A percentile compares a stretch with the other conserved stretches of the same genome.
Conservation (phyloP, 2,329 filamentous ascomycete species). For the Ophiobolus disseminans region DNA sequence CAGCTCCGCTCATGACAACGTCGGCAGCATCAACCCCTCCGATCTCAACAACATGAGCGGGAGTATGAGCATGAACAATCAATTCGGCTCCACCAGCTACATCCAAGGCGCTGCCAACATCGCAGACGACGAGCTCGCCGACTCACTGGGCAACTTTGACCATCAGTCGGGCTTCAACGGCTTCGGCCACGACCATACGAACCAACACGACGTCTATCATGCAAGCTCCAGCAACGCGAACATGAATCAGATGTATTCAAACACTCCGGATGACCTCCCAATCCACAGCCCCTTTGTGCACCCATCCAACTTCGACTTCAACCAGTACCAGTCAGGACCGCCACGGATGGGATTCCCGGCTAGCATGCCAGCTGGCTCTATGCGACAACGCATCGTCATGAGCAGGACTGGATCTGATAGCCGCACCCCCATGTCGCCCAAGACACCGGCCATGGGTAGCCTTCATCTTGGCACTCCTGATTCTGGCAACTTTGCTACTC, state of each 20-base stretch:
- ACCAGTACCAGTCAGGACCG: conserved; percentile 74
- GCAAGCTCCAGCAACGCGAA: conserved; percentile 61
- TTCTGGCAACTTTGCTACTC: conserved; percentile 73
- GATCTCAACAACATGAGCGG: conserved; percentile 78
- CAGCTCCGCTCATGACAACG: conserved; percentile 49
- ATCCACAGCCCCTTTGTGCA: conserved; percentile 89
- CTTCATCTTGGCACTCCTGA: conserved; percentile 76
- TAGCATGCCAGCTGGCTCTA: conserved; percentile 42
- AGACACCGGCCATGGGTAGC: conserved; percentile 77
- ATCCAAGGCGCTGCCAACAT: conserved; percentile 80
- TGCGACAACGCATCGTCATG: conserved; percentile 51
- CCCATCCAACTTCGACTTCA: conserved; percentile 71
- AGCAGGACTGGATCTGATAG: conserved; percentile 72
- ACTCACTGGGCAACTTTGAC: conserved; percentile 66
- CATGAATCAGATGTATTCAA: conserved; percentile 79
- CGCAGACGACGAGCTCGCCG: conserved; percentile 86
- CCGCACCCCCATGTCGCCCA: conserved; percentile 83
- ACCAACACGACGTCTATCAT: conserved; percentile 63
- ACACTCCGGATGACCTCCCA: conserved; percentile 88
- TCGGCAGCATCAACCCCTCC: conserved; percentile 75
- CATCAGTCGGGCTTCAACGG: conserved; percentile 53
- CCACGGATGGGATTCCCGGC: conserved; percentile 56
- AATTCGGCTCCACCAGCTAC: conserved; percentile 71
- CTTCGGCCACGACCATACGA: conserved; percentile 63
- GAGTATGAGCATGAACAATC: conserved; percentile 62